Base-by-base conservation (phyloP, 1,284 basidiomycete genomes). In the Pseudozyma tsukubaensis region DNA sequence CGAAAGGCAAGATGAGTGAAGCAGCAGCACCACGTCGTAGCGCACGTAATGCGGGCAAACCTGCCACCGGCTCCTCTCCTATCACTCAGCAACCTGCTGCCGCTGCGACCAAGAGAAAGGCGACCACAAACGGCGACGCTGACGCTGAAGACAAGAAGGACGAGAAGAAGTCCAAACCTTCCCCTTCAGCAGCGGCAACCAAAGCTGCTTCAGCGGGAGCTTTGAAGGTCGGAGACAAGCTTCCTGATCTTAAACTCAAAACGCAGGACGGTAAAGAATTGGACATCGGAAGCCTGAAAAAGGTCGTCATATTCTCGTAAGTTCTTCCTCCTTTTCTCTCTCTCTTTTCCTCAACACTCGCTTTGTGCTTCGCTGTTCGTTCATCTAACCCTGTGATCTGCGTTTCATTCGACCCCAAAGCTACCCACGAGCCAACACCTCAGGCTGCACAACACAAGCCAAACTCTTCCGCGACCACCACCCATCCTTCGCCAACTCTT, bases 161-260 rank as follows among this genome's bases (percentile, higher is more conserved):
- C 16, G 59, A 58, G 29, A 74, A 74, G 66, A 69, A 70, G 40
- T 2, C 55, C 48, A 74, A 65, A 43, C 34, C 54, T 4, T 21
- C 52, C n/a, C 35, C 53, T 16, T 3, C 40, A 11, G 24, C 50
- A 10, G 29, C 40, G 16, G 13, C 58, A 12, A 4, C 35, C 12
- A 49, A 49, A 9, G 32, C 39, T 42, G 6, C 50, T 37, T 32
- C 21, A 10, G 87, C 34, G 37, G 62, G 62, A 0, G 50, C 60
- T 12, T 50, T 94, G 62, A 88, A 91, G 60, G 86, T 93, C 34
- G 95, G 94, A 9, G 92, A 91, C 72, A 84, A 85, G n/a, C 86
- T 97, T 43, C 94, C 94, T 1, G 88, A 88, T 3, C 81, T 95
- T 67, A 89, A 87, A 3, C 86, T 97, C 67, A 90, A 93, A 86